A percentile compares a stretch with the other conserved stretches of the same genome.
Evolutionary conservation across 495 filamentous ascomycete genomes (phyloP).

Genomic region (Cladorrhinum samala): DNA sequence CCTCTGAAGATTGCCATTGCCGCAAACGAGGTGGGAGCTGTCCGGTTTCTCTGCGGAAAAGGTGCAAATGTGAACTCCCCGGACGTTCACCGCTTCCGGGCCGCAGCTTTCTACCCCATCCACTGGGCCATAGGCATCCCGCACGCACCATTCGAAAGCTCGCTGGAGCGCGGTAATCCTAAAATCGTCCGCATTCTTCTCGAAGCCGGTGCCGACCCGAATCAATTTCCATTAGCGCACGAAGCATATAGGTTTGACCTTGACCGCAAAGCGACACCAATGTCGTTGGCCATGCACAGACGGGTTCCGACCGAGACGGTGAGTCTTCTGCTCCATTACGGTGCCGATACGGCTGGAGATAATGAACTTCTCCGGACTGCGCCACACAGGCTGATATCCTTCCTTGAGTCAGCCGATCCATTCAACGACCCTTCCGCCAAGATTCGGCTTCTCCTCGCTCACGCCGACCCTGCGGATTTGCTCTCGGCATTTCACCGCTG

Average conservation of each 20-base stretch:
- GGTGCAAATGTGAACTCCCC: constrained; percentile 10
- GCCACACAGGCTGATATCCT: neutral
- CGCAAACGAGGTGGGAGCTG: constrained; percentile 2
- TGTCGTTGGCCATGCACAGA: constrained; percentile 10
- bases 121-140: constrained; percentile 6
- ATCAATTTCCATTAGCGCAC: neutral
- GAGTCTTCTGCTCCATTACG: constrained; percentile 9
- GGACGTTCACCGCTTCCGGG: neutral
- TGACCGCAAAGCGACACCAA: neutral
- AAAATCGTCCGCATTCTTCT: constrained; percentile 9
- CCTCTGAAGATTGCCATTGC: constrained; percentile 12
- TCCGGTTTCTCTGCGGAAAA: constrained; percentile 6
- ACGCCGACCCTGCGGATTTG: no score
- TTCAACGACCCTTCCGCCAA: no score
- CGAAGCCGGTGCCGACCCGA: constrained; percentile 14
- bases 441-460: no score
- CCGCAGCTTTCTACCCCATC: neutral
- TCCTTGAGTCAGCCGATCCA: neutral
- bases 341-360: constrained; percentile 4
- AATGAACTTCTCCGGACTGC: neutral
- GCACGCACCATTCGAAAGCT: no score
- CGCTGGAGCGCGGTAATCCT: constrained; percentile 1
- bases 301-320: constrained; percentile 15
- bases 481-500: no score
- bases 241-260: neutral